Base-by-base conservation (phyloP, 2,329 filamentous ascomycete genomes). In the Aspergillus felis region DNA sequence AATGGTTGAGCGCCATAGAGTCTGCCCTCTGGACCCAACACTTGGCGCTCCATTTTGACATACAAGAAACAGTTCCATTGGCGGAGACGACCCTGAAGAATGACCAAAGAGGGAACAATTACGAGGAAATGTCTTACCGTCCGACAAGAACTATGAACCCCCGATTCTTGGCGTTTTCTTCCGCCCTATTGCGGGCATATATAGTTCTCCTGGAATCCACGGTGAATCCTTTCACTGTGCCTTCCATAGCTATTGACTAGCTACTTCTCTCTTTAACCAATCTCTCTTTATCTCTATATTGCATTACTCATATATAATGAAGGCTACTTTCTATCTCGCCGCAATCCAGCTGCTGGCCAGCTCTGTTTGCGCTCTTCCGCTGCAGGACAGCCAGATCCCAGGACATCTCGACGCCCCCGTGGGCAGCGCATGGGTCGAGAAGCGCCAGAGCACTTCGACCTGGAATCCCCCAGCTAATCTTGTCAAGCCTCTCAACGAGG, bases 341-440 rank as follows among this genome's bases (percentile, higher is more conserved):
- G 50, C 58, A 27, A 46, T 62, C 28, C 61, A 56, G 58, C 61
- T 62, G 61, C 61, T 62, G 58, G 61, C 48, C 61, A 61, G 61
- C 58, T 54, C n/a, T 20, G 54, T 47, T 35, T 41, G 28, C 14
- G 61, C 54, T 12, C 54, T 61, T 29, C 61, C 58, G 24, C 32
- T 53, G 32, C 32, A 51, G n/a, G 59, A 59, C 50, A 50, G 57
- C 42, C 14, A 44, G 38, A 44, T 38, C 14, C 32, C 32, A 24
- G 44, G 52, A n/a, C 28, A 53, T 29, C 38, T 38, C 32, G 32
- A 17, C 14, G 32, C 32, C 14, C 32, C 5, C 6, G 5, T 5
- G 3, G 14, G 5, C 14, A 38, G 14, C 5, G 5, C 14, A 7
- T 38, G 32, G 32, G 32, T 6, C 3, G 32, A 38, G 14, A 60